These are phyloP conservation scores for Blastomyces gilchristii DNA, from an alignment of 2,329 filamentous ascomycete species.

Conservation along the genomic window DNA sequence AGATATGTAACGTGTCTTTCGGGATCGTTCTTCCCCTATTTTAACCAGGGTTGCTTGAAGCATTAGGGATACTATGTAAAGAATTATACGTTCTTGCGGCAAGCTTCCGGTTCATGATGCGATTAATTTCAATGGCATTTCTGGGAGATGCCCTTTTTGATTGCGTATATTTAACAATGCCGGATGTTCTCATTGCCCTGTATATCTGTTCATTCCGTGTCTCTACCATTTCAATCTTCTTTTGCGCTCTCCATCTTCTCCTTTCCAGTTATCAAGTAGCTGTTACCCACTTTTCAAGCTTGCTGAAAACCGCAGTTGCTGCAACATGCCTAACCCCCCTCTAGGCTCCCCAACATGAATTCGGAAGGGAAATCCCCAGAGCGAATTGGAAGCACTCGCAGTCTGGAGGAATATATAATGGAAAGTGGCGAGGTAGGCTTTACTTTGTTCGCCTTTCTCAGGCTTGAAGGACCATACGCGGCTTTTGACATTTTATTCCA, in stretches of 20 bases:
- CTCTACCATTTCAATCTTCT: neutral
- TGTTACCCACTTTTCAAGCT: neutral
- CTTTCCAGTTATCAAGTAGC: neutral
- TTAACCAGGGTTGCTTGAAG: neutral
- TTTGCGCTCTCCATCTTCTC: neutral
- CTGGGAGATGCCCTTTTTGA: neutral
- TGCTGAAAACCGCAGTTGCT: neutral
- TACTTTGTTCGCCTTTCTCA: neutral
- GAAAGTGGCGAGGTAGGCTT: neutral
- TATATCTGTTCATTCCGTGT: too few species aligned
- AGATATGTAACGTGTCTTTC: neutral
- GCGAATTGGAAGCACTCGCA: too few species aligned
- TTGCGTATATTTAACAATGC: neutral
- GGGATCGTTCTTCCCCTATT: neutral
- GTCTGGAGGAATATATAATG: neutral
- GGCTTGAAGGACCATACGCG: neutral
- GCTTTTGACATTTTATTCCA: neutral
- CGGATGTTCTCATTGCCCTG: neutral
- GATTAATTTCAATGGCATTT: neutral
- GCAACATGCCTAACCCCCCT: neutral
- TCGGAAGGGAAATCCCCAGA: neutral
- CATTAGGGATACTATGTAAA: neutral
- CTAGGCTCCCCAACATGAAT: neutral
- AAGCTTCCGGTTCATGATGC: neutral
- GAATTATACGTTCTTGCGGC: neutral